A percentile compares a stretch with the other conserved stretches of the same genome.
Conservation (phyloP, 495 filamentous ascomycete species). For the Pyrenula aspistea region DNA sequence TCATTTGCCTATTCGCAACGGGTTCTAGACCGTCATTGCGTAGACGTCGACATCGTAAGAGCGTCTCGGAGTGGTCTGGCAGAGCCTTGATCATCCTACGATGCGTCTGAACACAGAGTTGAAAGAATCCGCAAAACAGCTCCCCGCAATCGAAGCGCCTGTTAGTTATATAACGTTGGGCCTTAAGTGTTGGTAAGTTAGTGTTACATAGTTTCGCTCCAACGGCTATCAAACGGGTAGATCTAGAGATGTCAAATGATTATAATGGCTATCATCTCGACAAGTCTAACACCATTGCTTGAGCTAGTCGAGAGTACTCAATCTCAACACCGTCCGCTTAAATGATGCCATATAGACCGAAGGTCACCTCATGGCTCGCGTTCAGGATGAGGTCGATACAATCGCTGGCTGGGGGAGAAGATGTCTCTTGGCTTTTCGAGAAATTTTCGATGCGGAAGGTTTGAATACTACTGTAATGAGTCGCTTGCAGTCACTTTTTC, state of each 20-base stretch:
- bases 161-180: background rate
- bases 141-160: background rate
- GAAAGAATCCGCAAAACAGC: background rate
- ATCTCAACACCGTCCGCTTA: background rate
- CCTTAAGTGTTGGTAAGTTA: background rate
- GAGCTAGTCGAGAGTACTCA: background rate
- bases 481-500: background rate
- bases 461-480: background rate
- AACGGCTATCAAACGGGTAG: background rate
- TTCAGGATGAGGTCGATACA: background rate
- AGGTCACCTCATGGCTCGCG: background rate
- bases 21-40: background rate
- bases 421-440: background rate
- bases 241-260: background rate
- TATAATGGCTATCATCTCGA: background rate
- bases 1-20: background rate
- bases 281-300: background rate
- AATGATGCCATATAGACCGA: background rate
- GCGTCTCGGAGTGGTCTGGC: background rate
- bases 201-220: background rate
- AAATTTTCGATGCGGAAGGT: background rate
- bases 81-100: background rate
- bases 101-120: background rate
- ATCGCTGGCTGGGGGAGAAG: background rate
- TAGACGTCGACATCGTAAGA: background rate